Base-by-base conservation (phyloP, 1,284 basidiomycete genomes). In the Mycena citricolor region DNA sequence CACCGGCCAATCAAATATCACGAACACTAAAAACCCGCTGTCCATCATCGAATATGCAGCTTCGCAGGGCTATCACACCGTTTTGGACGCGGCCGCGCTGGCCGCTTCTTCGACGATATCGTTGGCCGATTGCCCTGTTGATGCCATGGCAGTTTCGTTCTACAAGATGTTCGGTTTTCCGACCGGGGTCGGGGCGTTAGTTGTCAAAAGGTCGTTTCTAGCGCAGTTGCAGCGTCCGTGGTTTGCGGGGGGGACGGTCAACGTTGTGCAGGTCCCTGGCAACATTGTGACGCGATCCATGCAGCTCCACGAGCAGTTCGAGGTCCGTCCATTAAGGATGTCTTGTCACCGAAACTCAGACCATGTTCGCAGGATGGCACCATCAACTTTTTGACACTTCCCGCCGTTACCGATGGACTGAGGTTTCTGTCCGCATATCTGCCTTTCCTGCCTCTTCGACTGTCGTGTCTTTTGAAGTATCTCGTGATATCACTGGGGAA, bases 161-260 rank as follows among this genome's bases (percentile, higher is more conserved):
- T 93, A 93, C 70, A 93, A 93, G 57, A 90, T 91, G 82, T 89
- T 90, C 50, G 89, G 89, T 22, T 91, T 82, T 56, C 90, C 90
- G 7, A 93, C 90, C 0, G 90, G 89, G 2, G 77, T 92, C 32
- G 89, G 90, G 23, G 86, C 86, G 14, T 70, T 93, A 2, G 64
- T 93, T 14, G 81, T 86, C 32, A 86, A 83, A 61, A 80, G 83
- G 54, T 71, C 73, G 5, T 85, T 88, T 56, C 63, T 88, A 33
- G 61, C 62, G 3, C 66, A 68, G 38, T 69, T 90, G 35, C 67
- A 76, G 50, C 73, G 85, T 3, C 86, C 86, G 0, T 92, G 89
- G 86, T 92, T 92, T 58, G 79, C 89, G 1, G 89, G 89, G 13
- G 89, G 89, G 1, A 87, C 80, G 0, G 86, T 92, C 17, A 78